Conservation (phyloP, 139 green algal species). For the Tetraselmis chui region DNA sequence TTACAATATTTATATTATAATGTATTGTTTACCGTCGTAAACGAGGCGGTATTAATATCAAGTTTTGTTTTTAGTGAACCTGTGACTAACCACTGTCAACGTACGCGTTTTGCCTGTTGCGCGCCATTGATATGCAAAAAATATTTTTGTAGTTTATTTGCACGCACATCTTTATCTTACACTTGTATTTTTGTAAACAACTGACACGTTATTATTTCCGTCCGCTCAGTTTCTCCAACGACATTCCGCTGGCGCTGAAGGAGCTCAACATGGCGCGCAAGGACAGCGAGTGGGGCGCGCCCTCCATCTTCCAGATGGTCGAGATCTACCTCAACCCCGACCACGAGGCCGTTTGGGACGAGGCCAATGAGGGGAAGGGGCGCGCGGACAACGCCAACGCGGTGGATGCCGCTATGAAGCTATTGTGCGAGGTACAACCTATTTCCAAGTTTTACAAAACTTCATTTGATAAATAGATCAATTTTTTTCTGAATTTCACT, state of each 20-base stretch:
- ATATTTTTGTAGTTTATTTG: not conserved
- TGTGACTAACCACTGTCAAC: no score
- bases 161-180: no score
- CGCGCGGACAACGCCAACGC: slow-evolving; percentile 23
- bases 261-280: slow-evolving; percentile 53
- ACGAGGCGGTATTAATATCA: no score
- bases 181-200: no score
- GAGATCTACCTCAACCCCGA: slow-evolving; percentile 76
- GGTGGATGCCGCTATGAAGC: slow-evolving; percentile 31
- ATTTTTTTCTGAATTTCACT: no score
- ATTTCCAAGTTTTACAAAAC: no score
- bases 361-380: slow-evolving; percentile 34
- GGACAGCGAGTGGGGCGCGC: slow-evolving; percentile 48
- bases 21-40: no score
- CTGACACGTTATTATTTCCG: no score
- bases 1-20: no score
- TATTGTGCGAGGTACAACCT: slow-evolving; percentile 44
- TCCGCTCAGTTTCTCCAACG: slow-evolving; percentile 33
- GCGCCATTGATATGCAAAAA: not conserved
- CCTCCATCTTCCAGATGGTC: slow-evolving; percentile 62
- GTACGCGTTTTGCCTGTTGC: no score
- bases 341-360: slow-evolving; percentile 58
- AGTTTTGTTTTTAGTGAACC: no score
- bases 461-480: no score
- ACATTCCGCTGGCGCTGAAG: slow-evolving; percentile 50